Base-by-base conservation (phyloP, 306 rosid genomes). In the Ochetophila trinervis region DNA sequence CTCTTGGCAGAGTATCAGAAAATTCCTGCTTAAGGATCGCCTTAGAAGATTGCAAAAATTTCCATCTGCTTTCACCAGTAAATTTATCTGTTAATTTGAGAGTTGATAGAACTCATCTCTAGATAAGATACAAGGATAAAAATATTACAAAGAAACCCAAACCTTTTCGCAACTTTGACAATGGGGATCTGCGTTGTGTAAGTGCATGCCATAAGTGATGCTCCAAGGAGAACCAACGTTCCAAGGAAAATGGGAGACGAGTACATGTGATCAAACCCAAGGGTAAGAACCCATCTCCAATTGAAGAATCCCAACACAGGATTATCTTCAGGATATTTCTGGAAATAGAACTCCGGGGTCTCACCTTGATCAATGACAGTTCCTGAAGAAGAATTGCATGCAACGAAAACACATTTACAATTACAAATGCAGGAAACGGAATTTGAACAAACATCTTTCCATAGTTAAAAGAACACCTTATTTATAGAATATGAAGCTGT, bases 191-290 rank as follows among this genome's bases (percentile, higher is more conserved):
- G 97, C 14, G 94, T 93, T 27, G 99, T 93, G 86, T 89, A 89
- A 74, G 97, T 86, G 87, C 97, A 93, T 47, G 96, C 99, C 87
- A 93, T 83, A 34, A 93, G 89, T 49, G 98, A 93, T 63, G 90
- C 84, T 19, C 86, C 97, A 30, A 93, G 81, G 60, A 93, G 94
- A 76, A 69, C 78, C 82, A 89, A 76, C 62, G 85, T 68, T 47
- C 76, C 84, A 71, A 93, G 89, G 72, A 89, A 89, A 76, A 87
- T 36, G 62, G 96, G 89, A 27, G 97, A 84, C 3, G 97, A 69
- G 84, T 24, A 89, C 94, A 93, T 87, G 83, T 89, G 98, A 72
- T 93, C 98, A 83, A 93, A 87, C 36, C 98, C 98, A 68, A 87
- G 89, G 22, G 92, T 65, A 47, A 93, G 92, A 72, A 89, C 73